Base-by-base conservation (phyloP, 768 basidiomycete genomes). In the Russula dissimulans region DNA sequence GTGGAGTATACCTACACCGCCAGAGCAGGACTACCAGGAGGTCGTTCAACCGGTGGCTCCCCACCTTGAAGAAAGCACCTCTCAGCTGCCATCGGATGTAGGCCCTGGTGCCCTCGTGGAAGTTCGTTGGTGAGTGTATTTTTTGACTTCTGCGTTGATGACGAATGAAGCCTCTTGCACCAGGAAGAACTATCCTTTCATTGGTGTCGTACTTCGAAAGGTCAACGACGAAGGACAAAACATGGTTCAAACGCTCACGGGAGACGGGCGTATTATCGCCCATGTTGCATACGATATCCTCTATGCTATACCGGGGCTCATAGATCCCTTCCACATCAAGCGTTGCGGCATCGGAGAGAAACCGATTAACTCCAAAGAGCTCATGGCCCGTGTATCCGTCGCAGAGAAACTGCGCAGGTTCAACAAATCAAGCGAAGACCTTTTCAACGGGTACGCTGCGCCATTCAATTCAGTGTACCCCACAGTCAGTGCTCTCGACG, bases 301-400 rank as follows among this genome's bases (percentile, higher is more conserved):
- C 66, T 87, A 85, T 68, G 66, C 75, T 29, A 72, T 88, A n/a
- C 86, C 86, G 0, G 70, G 72, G n/a, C 76, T 86, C 66, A 72
- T 82, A 29, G 68, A 79, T 14, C 53, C 61, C 44, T 75, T 80
- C 60, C 73, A 83, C 8, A 73, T 77, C 0, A 63, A 64, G 39
- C 76, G 81, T 36, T 86, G 84, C 66, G 83, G 85, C 1, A 44
- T 45, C 0, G 59, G 66, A 1, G 65, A 64, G 0, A 56, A 68
- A 26, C 69, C 79, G 0, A 45, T 52, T 8, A 73, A 69, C 32
- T 66, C 67, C 15, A 63, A 65, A 5, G 72, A 86, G 60, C 70
- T 79, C 50, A 72, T 74, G 31, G 89, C 91, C 3, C 79, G 92
- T 3, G 77, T 89, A 4, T 77, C 82, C 55, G 78, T 86, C 18